Evolutionary conservation across 164 flowering plant genomes (phyloP).

Genomic region (Vitis amurensis): DNA sequence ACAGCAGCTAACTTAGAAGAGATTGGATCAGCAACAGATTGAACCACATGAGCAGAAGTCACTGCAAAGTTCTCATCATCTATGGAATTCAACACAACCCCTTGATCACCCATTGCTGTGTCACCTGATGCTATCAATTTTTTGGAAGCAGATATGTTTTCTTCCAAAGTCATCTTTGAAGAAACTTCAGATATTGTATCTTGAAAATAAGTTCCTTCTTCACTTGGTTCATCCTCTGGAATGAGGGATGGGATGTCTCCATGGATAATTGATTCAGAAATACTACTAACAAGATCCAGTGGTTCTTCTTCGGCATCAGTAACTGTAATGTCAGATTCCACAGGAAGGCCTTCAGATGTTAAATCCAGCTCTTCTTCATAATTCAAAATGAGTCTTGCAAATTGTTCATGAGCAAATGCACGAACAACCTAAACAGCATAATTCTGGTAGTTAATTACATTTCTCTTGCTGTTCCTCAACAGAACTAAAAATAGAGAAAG

Average conservation of each 20-base stretch:
- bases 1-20: constrained; percentile 89
- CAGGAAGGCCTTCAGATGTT: constrained; percentile 48
- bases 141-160: constrained; percentile 24
- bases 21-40: constrained; percentile 70
- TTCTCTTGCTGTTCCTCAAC: neutral
- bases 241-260: constrained; percentile 25
- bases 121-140: constrained; percentile 20
- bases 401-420: constrained; percentile 96
- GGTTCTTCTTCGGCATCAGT: constrained; percentile 61
- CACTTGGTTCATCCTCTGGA: constrained; percentile 19
- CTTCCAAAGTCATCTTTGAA: constrained; percentile 24
- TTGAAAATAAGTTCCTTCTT: constrained; percentile 20
- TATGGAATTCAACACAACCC: constrained; percentile 10
- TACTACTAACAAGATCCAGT: constrained; percentile 33
- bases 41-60: constrained; percentile 32
- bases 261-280: constrained; percentile 37
- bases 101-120: constrained; percentile 17
- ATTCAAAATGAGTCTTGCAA: constrained; percentile 84
- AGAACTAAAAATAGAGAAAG: neutral
- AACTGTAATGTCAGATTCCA: constrained; percentile 59
- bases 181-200: constrained; percentile 30
- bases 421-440: constrained; percentile 68
- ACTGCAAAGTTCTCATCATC: constrained; percentile 33
- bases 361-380: constrained; percentile 66
- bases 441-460: constrained; percentile 1